Evolutionary conservation across 371 early-diverging fungal species (phyloP).

Genomic region (Saksenaea vasiformis): DNA sequence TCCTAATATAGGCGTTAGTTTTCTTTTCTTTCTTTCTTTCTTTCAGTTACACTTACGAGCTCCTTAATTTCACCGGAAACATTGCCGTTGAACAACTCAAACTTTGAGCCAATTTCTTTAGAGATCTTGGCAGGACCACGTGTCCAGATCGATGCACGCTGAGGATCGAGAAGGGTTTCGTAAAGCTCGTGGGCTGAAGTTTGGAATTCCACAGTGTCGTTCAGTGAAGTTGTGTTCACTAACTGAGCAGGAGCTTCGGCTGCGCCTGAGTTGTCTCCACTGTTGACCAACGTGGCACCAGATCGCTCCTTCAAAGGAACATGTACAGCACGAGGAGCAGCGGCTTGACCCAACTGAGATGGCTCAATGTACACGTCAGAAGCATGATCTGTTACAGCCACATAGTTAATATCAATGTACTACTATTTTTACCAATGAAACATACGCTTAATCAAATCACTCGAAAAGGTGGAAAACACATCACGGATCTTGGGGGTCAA

Average conservation of each 20-base stretch:
- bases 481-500: conserved; percentile 66
- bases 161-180: conserved; percentile 74
- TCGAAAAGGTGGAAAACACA: conserved; percentile 67
- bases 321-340: conserved; percentile 32
- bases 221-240: conserved; percentile 71
- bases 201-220: conserved; percentile 82
- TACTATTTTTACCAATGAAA: background rate
- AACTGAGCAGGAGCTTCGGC: conserved; percentile 23
- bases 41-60: conserved; percentile 44
- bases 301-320: conserved; percentile 22
- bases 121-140: conserved; percentile 65
- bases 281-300: conserved; percentile 3
- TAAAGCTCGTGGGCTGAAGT: conserved; percentile 87
- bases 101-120: conserved; percentile 57
- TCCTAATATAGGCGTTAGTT: conserved; percentile 21
- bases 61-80: conserved; percentile 82
- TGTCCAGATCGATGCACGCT: conserved; percentile 82
- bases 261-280: background rate
- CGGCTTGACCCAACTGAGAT: conserved; percentile 43
- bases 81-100: conserved; percentile 86
- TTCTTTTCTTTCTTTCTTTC: background rate
- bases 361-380: conserved; percentile 89
- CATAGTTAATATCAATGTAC: background rate
- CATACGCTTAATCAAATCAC: conserved; percentile 75
- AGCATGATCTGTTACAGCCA: conserved; percentile 58